Conservation (phyloP, 208 protist species). For the Crithidia fasciculata region DNA sequence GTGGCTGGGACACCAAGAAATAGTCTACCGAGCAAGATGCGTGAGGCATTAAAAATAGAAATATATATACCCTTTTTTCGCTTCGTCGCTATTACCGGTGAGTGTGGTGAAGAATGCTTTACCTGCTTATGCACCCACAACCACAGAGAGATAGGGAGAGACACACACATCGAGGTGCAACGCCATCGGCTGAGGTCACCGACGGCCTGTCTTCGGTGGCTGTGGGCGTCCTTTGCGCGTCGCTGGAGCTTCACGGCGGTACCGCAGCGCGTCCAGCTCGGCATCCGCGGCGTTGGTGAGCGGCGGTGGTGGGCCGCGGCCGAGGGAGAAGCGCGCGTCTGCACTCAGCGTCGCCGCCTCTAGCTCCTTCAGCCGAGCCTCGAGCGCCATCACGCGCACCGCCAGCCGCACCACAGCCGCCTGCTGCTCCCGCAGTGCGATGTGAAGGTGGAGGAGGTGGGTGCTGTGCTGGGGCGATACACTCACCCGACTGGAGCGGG, state of each 20-base stretch:
- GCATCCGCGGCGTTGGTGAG: slow-evolving; percentile 27
- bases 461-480: background rate
- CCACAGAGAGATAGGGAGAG: background rate
- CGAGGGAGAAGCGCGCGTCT: slow-evolving; percentile 47
- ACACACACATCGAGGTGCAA: background rate
- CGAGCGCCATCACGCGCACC: slow-evolving; percentile 35
- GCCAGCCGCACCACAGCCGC: slow-evolving; percentile 28
- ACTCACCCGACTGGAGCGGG: slow-evolving; percentile 25
- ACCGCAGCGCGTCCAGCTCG: slow-evolving; percentile 28
- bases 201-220: slow-evolving; percentile 9
- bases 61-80: too few species aligned
- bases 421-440: slow-evolving; percentile 18
- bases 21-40: too few species aligned
- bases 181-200: background rate
- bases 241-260: background rate
- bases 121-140: too few species aligned
- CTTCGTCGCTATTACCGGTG: too few species aligned
- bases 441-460: slow-evolving; percentile 10
- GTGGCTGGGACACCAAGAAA: too few species aligned
- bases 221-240: slow-evolving; percentile 24
- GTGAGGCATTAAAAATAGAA: too few species aligned
- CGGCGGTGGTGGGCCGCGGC: slow-evolving; percentile 38
- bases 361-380: slow-evolving; percentile 36
- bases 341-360: slow-evolving; percentile 24
- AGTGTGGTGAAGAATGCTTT: too few species aligned